Percentiles rank a stretch among this genome's conserved stretches.
Conservation (phyloP, 2,329 filamentous ascomycete species). For the Pseudopithomyces chartarum region DNA sequence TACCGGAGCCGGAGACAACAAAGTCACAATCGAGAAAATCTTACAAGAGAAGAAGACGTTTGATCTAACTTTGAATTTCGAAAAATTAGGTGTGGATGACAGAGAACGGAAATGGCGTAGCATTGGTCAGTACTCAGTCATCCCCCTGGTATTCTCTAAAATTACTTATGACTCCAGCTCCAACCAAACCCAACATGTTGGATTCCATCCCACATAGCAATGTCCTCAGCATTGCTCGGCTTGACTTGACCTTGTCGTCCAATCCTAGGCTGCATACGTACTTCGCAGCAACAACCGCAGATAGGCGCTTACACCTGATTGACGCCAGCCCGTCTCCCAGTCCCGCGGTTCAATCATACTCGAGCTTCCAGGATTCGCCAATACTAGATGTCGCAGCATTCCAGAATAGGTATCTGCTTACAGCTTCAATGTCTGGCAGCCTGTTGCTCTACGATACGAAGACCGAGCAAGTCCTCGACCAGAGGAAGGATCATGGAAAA, state of each 20-base stretch:
- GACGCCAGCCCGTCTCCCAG: conserved; percentile 38
- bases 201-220: conserved; percentile 55
- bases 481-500: conserved; percentile 62
- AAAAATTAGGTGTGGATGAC: conserved; percentile 57
- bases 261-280: conserved; percentile 23
- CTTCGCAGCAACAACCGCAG: conserved; percentile 44
- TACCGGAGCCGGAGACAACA: conserved; percentile 50
- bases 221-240: conserved; percentile 56
- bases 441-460: conserved; percentile 54
- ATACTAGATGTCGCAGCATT: conserved; percentile 58
- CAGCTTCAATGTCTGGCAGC: conserved; percentile 64
- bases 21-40: conserved; percentile 63
- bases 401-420: conserved; percentile 52
- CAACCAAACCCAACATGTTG: conserved; percentile 50
- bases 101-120: conserved; percentile 51
- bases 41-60: conserved; percentile 65
- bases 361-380: conserved; percentile 56
- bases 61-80: conserved; percentile 60
- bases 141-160: not conserved
- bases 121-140: conserved; percentile 46
- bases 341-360: conserved; percentile 41
- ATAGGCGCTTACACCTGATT: conserved; percentile 54
- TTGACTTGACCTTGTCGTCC: conserved; percentile 36
- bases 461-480: conserved; percentile 49
- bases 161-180: conserved; percentile 44